These are phyloP conservation scores for Boletellus ananiceps DNA, from an alignment of 768 basidiomycete species.

Conservation along the genomic window DNA sequence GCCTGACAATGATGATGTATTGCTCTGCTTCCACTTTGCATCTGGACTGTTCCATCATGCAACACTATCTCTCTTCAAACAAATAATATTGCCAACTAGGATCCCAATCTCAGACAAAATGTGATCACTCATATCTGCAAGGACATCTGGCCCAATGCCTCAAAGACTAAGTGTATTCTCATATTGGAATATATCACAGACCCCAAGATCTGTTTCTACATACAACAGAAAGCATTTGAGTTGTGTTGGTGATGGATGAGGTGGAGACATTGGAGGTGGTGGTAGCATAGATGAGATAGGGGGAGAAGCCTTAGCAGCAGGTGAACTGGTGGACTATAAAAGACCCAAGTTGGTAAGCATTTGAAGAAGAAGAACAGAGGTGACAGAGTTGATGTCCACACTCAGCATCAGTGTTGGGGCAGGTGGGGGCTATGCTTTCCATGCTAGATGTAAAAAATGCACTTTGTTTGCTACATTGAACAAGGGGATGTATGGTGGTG, in stretches of 20 bases:
- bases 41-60: constrained; percentile 1
- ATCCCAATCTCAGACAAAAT: background rate
- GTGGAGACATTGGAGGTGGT: background rate
- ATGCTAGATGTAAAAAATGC: background rate
- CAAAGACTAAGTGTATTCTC: background rate
- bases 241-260: background rate
- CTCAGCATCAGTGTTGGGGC: background rate
- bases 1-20: background rate
- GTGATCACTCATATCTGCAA: background rate
- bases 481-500: background rate
- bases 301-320: background rate
- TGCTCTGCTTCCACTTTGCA: background rate
- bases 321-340: background rate
- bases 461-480: background rate
- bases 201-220: background rate
- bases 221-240: background rate
- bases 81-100: background rate
- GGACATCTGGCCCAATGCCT: background rate
- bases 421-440: background rate
- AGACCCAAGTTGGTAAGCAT: background rate
- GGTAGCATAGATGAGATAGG: background rate
- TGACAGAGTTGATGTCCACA: background rate
- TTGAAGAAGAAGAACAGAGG: constrained; percentile 5
- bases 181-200: background rate
- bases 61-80: background rate